Evolutionary conservation across 495 filamentous ascomycete genomes (phyloP).

Genomic region (Aspergillus haitiensis): DNA sequence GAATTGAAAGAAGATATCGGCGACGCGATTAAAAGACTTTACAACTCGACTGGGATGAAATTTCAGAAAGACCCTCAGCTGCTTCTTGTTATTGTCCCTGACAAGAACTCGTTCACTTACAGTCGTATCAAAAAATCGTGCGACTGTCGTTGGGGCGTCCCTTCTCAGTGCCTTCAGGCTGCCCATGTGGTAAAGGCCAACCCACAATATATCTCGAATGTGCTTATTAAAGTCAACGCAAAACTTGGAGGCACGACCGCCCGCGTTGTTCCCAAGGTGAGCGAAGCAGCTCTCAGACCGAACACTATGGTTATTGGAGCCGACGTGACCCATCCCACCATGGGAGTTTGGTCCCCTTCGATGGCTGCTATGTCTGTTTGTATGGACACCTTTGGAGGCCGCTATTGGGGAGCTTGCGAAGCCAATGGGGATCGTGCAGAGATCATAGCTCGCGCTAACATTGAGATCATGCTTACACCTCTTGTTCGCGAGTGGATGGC

Average conservation of each 20-base stretch:
- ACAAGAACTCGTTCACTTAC: slow-evolving; percentile 66
- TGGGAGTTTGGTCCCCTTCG: slow-evolving; percentile 64
- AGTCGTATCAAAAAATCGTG: slow-evolving; percentile 76
- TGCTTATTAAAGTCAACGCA: slow-evolving; percentile 90
- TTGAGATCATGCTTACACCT: slow-evolving; percentile 60
- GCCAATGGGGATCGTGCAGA: slow-evolving; percentile 77
- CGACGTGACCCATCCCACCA: slow-evolving; percentile 83
- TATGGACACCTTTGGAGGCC: slow-evolving; percentile 62
- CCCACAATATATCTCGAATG: slow-evolving; percentile 82
- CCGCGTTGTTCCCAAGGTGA: slow-evolving; percentile 38
- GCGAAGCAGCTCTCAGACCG: slow-evolving; percentile 37
- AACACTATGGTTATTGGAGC: slow-evolving; percentile 79
- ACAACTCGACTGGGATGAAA: slow-evolving; percentile 48
- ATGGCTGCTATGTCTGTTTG: slow-evolving; percentile 87
- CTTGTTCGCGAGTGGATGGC: slow-evolving; percentile 63
- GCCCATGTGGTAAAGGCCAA: slow-evolving; percentile 60
- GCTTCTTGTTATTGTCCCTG: slow-evolving; percentile 67
- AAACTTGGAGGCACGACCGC: slow-evolving; percentile 85
- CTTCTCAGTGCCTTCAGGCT: slow-evolving; percentile 70
- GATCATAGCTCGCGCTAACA: slow-evolving; percentile 64
- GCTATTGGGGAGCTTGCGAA: slow-evolving; percentile 74
- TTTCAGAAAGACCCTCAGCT: slow-evolving; percentile 57
- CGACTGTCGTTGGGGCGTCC: slow-evolving; percentile 76
- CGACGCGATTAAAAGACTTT: slow-evolving; percentile 54
- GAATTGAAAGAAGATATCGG: slow-evolving; percentile 48